Conservation (phyloP, 768 basidiomycete species). For the Scleroderma bovista region DNA sequence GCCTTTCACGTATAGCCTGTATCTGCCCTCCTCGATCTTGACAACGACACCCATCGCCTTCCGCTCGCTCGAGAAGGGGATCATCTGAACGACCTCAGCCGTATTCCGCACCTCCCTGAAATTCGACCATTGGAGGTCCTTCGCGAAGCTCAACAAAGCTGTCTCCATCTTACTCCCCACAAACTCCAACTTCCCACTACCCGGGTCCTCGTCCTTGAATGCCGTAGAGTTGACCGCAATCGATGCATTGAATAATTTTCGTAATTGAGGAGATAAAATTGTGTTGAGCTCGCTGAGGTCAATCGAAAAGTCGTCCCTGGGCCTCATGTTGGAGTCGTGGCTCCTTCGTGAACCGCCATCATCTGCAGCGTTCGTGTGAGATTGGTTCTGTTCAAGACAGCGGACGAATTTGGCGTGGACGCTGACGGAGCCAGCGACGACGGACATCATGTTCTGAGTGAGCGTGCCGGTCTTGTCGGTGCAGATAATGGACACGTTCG, state of each 20-base stretch:
- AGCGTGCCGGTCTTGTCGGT: constrained; percentile 97
- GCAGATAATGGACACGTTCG: constrained; percentile 92
- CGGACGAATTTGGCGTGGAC: constrained; percentile 93
- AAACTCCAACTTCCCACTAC: constrained; percentile 56
- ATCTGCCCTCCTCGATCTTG: constrained; percentile 42
- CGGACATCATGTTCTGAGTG: constrained; percentile 92
- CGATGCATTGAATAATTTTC: constrained; percentile 71
- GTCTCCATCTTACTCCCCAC: constrained; percentile 96
- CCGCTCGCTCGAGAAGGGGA: constrained; percentile 90
- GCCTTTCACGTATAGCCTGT: constrained; percentile 83
- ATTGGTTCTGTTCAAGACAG: constrained; percentile 62
- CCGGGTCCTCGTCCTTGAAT: constrained; percentile 74
- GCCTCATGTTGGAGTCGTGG: constrained; percentile 32
- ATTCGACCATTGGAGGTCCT: constrained; percentile 70
- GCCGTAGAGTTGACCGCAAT: constrained; percentile 94
- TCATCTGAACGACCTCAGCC: constrained; percentile 69
- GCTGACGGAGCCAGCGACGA: constrained; percentile 93
- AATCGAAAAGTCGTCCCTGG: constrained; percentile 75
- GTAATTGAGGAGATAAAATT: constrained; percentile 55
- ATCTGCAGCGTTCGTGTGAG: constrained; percentile 67
- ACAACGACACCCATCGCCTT: constrained; percentile 95
- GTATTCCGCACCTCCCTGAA: constrained; percentile 63
- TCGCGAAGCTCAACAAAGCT: constrained; percentile 80
- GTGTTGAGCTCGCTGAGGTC: constrained; percentile 69
- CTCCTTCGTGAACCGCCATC: constrained; percentile 29